A percentile compares a stretch with the other conserved stretches of the same genome.
phyloP scores from a whole-genome alignment of 2,329 filamentous ascomycete genomes.

The Alternaria arborescens region DNA sequence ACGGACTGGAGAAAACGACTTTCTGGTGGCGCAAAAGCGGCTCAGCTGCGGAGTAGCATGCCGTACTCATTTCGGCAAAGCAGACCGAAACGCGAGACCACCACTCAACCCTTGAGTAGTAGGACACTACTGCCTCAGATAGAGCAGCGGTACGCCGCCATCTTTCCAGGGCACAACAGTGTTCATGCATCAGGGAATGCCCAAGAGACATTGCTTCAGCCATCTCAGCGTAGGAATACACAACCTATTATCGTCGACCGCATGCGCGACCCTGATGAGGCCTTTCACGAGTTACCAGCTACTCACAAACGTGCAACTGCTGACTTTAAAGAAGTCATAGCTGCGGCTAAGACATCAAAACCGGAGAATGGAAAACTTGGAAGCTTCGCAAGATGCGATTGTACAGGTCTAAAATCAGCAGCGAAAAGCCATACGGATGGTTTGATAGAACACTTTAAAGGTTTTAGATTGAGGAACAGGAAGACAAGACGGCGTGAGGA shows the following conservation, averaged over 20 bases:
- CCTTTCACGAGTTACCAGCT: neutral
- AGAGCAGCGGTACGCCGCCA: neutral
- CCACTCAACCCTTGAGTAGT: neutral
- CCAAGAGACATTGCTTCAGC: neutral
- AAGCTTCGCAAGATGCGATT: neutral
- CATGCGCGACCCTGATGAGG: neutral
- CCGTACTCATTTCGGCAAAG: neutral
- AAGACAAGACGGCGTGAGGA: neutral
- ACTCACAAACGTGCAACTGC: neutral
- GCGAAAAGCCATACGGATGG: neutral
- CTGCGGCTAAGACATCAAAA: neutral
- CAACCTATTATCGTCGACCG: neutral
- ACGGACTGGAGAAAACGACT: neutral
- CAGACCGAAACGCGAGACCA: neutral
- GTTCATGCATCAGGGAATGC: neutral
- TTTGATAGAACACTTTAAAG: neutral
- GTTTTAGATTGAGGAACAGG: neutral
- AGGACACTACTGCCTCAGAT: neutral
- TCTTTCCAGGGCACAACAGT: neutral
- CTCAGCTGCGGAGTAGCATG: neutral
- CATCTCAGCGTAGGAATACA: neutral
- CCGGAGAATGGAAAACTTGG: neutral
- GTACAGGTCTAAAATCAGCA: neutral
- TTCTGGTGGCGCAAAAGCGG: neutral
- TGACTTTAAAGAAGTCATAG: neutral